These are phyloP conservation scores for Proliferodiscus dingleyae DNA, from an alignment of 2,329 filamentous ascomycete genomes.

Conservation along the genomic window DNA sequence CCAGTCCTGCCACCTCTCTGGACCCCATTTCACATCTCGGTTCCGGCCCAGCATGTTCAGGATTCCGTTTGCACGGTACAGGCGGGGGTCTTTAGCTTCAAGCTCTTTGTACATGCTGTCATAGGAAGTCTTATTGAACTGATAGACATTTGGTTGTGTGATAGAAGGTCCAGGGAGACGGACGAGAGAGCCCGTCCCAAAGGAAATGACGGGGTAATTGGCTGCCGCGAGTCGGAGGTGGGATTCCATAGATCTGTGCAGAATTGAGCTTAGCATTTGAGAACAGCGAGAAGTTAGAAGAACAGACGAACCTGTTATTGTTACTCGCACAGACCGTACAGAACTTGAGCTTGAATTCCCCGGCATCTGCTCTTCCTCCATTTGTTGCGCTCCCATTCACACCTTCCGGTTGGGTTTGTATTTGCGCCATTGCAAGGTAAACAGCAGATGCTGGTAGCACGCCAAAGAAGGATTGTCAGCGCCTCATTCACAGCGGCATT, in stretches of 20 bases:
- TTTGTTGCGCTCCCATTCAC: constrained; percentile 20
- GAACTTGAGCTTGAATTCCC: constrained; percentile 85
- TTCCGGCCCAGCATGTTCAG: constrained; percentile 96
- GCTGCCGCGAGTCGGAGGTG: constrained; percentile 85
- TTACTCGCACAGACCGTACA: constrained; percentile 99
- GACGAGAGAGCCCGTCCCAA: constrained; percentile 92
- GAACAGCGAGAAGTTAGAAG: neutral
- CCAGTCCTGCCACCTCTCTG: constrained; percentile 98
- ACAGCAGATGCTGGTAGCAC: constrained; percentile 7
- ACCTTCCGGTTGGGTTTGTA: constrained; percentile 10
- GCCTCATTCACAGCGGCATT: too few relatives aligned
- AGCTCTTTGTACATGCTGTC: constrained; percentile 92
- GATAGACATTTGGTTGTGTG: constrained; percentile 92
- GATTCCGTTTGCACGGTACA: constrained; percentile 90
- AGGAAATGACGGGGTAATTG: constrained; percentile 92
- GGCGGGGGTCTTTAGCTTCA: constrained; percentile 72
- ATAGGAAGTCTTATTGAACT: constrained; percentile 97
- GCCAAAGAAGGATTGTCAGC: too few relatives aligned
- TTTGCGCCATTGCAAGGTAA: constrained; percentile 20
- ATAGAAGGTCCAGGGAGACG: constrained; percentile 88
- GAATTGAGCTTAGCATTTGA: constrained; percentile 2
- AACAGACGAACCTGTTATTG: constrained; percentile 70
- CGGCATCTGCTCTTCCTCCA: constrained; percentile 22
- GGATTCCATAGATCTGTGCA: constrained; percentile 87
- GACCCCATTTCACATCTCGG: constrained; percentile 85